These are phyloP conservation scores for Harringtonia aguacate DNA, from an alignment of 2,329 filamentous ascomycete genomes.

Conservation along the genomic window DNA sequence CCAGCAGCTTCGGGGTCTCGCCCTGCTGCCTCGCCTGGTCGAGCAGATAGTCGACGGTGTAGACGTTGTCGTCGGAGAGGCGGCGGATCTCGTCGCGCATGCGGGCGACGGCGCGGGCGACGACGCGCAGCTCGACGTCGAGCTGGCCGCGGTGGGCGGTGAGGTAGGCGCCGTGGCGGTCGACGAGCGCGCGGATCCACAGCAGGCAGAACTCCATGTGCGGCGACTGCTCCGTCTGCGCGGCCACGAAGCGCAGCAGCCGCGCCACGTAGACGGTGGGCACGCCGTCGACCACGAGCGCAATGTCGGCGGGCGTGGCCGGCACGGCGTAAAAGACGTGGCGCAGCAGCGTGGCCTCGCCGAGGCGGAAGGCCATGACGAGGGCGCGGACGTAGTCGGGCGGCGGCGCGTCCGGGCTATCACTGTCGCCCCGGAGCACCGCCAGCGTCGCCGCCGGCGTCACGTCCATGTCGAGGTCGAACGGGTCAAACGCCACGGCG, in stretches of 20 bases:
- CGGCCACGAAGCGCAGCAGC: constrained; percentile 76
- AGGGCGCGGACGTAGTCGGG: constrained; percentile 84
- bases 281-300: constrained; percentile 66
- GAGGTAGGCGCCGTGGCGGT: constrained; percentile 75
- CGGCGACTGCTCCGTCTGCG: constrained; percentile 79
- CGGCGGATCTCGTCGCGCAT: constrained; percentile 76
- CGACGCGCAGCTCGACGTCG: constrained; percentile 73
- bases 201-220: constrained; percentile 91
- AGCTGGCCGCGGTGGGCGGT: constrained; percentile 70
- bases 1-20: too few relatives aligned
- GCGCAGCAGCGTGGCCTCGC: constrained; percentile 71
- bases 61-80: constrained; percentile 78
- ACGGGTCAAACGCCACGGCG: constrained; percentile 80
- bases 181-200: constrained; percentile 79
- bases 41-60: constrained; percentile 75
- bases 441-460: constrained; percentile 76
- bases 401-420: too few relatives aligned
- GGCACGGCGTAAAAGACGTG: constrained; percentile 81
- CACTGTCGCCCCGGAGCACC: constrained; percentile 53
- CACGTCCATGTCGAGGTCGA: constrained; percentile 89
- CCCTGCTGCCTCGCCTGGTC: constrained; percentile 32
- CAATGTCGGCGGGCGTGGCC: constrained; percentile 58
- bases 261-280: constrained; percentile 80
- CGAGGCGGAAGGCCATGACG: constrained; percentile 94
- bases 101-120: constrained; percentile 68